Evolutionary conservation across 257 asterid species (phyloP).

Genomic region (Solanum piurae): DNA sequence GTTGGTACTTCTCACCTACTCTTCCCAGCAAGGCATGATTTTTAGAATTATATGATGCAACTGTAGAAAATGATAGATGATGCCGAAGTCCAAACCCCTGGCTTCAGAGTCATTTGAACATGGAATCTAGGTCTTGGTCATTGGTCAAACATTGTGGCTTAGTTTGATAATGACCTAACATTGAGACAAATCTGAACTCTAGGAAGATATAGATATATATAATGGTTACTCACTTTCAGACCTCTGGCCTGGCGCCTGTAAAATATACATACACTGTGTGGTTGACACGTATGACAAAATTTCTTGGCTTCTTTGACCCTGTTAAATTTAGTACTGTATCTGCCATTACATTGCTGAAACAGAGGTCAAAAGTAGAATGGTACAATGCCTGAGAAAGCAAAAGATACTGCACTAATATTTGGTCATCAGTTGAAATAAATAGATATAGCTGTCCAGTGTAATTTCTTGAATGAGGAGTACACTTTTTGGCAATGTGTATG

Average conservation of each 20-base stretch:
- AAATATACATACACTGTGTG: not conserved
- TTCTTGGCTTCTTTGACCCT: not conserved
- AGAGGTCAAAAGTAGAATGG: not conserved
- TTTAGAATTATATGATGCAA: not conserved
- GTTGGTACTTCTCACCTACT: not conserved
- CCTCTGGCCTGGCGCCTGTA: not conserved
- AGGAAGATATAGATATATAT: not conserved
- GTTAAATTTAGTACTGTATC: not conserved
- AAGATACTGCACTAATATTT: not conserved
- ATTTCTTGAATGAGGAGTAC: not conserved
- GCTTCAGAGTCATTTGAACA: not conserved
- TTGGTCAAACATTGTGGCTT: conserved; percentile 6
- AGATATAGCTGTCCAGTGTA: not conserved
- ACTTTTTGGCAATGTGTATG: not conserved
- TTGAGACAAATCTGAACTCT: not conserved
- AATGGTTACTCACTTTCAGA: not conserved
- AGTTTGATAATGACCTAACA: not conserved
- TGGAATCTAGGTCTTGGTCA: not conserved
- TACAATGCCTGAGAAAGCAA: not conserved
- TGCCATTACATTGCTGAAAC: not conserved
- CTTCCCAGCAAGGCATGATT: not conserved
- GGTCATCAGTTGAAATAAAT: not conserved
- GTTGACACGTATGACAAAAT: not conserved
- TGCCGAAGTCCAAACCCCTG: not conserved
- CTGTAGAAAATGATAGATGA: not conserved